A percentile compares a stretch with the other conserved stretches of the same genome.
Conservation (phyloP, 805 yeast genomes). For the Millerago galiae region DNA sequence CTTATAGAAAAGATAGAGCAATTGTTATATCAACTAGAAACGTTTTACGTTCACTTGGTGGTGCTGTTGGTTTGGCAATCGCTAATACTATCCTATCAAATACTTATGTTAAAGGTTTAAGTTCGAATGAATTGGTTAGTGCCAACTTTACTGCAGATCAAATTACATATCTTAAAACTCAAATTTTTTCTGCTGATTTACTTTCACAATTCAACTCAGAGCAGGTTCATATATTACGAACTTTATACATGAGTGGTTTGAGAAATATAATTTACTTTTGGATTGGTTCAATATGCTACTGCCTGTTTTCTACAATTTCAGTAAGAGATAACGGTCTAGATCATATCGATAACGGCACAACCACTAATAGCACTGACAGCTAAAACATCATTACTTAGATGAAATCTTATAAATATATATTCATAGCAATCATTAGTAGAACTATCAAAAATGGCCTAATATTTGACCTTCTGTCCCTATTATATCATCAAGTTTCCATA, state of each 20-base stretch:
- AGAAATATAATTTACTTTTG: slow-evolving; percentile 1
- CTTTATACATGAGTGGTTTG: not conserved
- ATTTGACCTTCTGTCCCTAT: not conserved
- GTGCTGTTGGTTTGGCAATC: slow-evolving; percentile 50
- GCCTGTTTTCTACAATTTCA: not conserved
- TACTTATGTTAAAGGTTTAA: not conserved
- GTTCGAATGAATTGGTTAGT: not conserved
- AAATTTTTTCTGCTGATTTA: slow-evolving; percentile 2
- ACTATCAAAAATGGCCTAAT: not conserved
- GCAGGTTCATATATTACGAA: not conserved
- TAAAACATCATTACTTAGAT: too few relatives aligned
- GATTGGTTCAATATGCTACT: slow-evolving; percentile 2
- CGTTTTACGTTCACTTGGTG: slow-evolving; percentile 51
- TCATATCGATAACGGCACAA: not conserved
- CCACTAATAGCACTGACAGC: too few relatives aligned
- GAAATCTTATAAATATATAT: not conserved
- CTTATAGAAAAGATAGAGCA: slow-evolving; percentile 45
- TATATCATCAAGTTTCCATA: slow-evolving; percentile 1
- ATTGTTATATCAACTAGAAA: slow-evolving; percentile 52
- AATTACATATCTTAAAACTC: not conserved
- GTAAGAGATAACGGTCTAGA: slow-evolving; percentile 2
- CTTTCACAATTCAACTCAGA: not conserved
- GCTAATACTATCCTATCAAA: slow-evolving; percentile 9
- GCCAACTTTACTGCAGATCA: not conserved
- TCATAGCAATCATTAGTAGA: not conserved